phyloP scores from a whole-genome alignment of 2,329 filamentous ascomycete species.

The Paraconiothyrium brasiliense region DNA sequence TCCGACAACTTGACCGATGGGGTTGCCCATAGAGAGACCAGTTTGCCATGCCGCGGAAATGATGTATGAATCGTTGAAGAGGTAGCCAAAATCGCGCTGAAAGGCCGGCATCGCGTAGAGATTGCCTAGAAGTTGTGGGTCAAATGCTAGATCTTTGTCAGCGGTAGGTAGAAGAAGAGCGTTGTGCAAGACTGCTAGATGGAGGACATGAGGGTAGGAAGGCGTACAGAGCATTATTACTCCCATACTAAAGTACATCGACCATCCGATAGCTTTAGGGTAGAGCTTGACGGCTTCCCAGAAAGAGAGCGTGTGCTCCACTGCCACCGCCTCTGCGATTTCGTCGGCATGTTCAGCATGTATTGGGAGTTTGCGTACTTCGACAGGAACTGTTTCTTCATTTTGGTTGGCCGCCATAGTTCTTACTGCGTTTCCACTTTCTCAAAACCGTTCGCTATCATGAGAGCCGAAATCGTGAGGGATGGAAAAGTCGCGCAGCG shows the following conservation, averaged over 20 bases:
- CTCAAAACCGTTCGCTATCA: too few species aligned
- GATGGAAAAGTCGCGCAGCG: background rate
- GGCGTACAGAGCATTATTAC: slow-evolving; percentile 64
- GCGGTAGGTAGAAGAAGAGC: too few species aligned
- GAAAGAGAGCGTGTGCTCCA: slow-evolving; percentile 49
- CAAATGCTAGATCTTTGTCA: slow-evolving; percentile 57
- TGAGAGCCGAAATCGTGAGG: background rate
- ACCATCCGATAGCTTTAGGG: slow-evolving; percentile 62
- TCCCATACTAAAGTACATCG: slow-evolving; percentile 66
- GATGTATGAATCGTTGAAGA: slow-evolving; percentile 55
- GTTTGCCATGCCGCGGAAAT: slow-evolving; percentile 53
- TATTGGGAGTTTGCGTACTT: slow-evolving; percentile 29
- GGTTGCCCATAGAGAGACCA: slow-evolving; percentile 60
- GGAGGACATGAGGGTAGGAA: background rate
- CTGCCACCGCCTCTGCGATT: slow-evolving; percentile 45
- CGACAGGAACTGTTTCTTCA: slow-evolving; percentile 15
- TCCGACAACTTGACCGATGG: slow-evolving; percentile 66
- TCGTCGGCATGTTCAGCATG: slow-evolving; percentile 34
- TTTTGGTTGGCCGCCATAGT: slow-evolving; percentile 18
- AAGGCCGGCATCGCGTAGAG: slow-evolving; percentile 70
- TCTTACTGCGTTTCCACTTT: background rate
- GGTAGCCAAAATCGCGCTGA: slow-evolving; percentile 64
- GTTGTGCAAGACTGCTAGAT: background rate
- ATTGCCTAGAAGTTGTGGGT: slow-evolving; percentile 71
- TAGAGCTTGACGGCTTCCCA: slow-evolving; percentile 55